Percentiles rank a stretch among this genome's conserved stretches.
Evolutionary conservation across 1,139 yeast genomes (phyloP).

Genomic region (Saccharomyces hybrid): DNA sequence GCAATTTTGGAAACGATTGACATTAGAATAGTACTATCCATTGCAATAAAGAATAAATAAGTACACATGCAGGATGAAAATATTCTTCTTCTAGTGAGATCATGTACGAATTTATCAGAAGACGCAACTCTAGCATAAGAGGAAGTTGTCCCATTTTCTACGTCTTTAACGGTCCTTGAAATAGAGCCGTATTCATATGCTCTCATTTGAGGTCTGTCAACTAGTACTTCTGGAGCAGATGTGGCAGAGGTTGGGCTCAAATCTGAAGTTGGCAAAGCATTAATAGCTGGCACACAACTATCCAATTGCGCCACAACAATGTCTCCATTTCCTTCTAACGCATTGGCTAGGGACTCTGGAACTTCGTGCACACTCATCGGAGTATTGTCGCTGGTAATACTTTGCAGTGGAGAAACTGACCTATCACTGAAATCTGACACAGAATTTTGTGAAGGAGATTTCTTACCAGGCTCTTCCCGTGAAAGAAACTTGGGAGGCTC

Average conservation of each 20-base stretch:
- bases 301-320: background rate
- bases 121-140: background rate
- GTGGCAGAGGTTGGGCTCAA: background rate
- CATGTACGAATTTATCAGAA: background rate
- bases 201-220: background rate
- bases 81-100: background rate
- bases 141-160: background rate
- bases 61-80: conserved; percentile 1
- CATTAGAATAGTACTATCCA: conserved; percentile 58
- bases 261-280: background rate
- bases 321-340: background rate
- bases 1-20: conserved; percentile 55
- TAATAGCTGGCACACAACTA: background rate
- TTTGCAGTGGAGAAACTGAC: background rate
- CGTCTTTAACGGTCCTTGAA: background rate
- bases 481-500: background rate
- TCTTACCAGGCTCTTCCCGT: background rate
- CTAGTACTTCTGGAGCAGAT: background rate
- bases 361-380: background rate
- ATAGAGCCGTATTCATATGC: background rate
- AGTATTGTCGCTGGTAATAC: background rate
- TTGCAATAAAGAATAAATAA: conserved; percentile 45
- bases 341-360: background rate
- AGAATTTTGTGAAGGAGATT: background rate
- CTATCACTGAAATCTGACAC: background rate